Conservation (phyloP, 2,329 filamentous ascomycete species). For the Fusarium mundagurra region DNA sequence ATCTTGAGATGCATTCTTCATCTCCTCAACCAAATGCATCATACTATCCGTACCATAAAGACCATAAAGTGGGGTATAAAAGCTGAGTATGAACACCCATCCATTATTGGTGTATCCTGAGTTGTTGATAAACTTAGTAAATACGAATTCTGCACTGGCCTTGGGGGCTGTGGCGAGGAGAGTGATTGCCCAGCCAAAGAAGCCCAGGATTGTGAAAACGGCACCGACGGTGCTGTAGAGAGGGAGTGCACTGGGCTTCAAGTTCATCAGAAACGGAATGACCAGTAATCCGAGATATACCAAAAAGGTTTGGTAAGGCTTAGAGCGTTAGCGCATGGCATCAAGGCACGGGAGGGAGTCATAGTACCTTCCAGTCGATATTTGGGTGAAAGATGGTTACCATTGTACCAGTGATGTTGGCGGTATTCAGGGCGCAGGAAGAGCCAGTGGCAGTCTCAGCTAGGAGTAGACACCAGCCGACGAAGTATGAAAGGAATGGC, state of each 20-base stretch:
- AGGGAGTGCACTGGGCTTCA: conserved; percentile 12
- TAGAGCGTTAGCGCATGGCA: neutral
- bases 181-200: conserved; percentile 18
- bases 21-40: conserved; percentile 26
- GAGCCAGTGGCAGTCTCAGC: conserved; percentile 4
- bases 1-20: conserved; percentile 11
- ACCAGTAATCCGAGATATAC: neutral
- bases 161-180: neutral
- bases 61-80: conserved; percentile 6
- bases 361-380: conserved; percentile 10
- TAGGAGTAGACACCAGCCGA: conserved; percentile 12
- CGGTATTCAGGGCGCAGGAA: conserved; percentile 11
- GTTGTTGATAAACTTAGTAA: conserved; percentile 15
- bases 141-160: neutral
- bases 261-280: neutral
- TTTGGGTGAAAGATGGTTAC: conserved; percentile 9
- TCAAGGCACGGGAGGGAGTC: too few species aligned
- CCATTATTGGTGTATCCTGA: conserved; percentile 9
- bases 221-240: conserved; percentile 15
- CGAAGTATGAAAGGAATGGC: neutral
- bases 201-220: conserved; percentile 9
- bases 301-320: conserved; percentile 16
- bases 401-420: conserved; percentile 5
- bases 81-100: conserved; percentile 15
- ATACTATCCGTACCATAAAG: conserved; percentile 19